Percentiles rank a stretch among this genome's conserved stretches.
Evolutionary conservation across 2,329 filamentous ascomycete genomes (phyloP).

Genomic region (Acrocalymma vagum): DNA sequence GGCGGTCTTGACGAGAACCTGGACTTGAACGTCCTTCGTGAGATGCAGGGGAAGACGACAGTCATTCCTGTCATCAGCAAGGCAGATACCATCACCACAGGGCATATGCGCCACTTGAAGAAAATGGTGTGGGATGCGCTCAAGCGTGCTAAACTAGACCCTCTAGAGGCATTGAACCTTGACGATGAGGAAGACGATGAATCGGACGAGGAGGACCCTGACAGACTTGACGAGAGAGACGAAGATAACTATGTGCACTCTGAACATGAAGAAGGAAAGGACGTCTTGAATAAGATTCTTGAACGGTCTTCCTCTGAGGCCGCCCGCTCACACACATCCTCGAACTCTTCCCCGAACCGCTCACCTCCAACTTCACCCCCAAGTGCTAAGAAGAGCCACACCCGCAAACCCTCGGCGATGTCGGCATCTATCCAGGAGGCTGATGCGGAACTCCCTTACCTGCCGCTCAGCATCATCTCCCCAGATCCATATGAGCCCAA

Average conservation of each 20-base stretch:
- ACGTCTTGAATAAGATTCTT: constrained; percentile 48
- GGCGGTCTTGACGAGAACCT: constrained; percentile 86
- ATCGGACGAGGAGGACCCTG: constrained; percentile 64
- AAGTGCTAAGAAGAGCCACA: constrained; percentile 44
- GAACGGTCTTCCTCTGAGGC: constrained; percentile 49
- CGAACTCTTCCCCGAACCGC: constrained; percentile 37
- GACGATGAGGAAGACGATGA: constrained; percentile 76
- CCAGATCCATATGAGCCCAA: constrained; percentile 88
- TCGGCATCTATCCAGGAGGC: constrained; percentile 47
- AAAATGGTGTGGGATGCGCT: constrained; percentile 89
- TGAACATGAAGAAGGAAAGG: constrained; percentile 41
- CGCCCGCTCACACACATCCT: constrained; percentile 41
- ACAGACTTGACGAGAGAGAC: constrained; percentile 59
- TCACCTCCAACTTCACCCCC: constrained; percentile 44
- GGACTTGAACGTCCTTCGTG: constrained; percentile 88
- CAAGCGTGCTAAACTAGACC: constrained; percentile 85
- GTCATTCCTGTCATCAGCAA: constrained; percentile 96
- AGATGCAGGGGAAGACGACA: constrained; percentile 90
- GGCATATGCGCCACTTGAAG: constrained; percentile 93
- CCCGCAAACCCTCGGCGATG: constrained; percentile 51
- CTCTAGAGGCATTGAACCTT: constrained; percentile 83
- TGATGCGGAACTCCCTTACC: constrained; percentile 66
- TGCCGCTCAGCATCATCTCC: constrained; percentile 92
- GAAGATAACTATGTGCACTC: constrained; percentile 55
- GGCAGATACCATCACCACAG: constrained; percentile 93